Base-by-base conservation (phyloP, 345 rosid species). In the Rhizophora apiculata region DNA sequence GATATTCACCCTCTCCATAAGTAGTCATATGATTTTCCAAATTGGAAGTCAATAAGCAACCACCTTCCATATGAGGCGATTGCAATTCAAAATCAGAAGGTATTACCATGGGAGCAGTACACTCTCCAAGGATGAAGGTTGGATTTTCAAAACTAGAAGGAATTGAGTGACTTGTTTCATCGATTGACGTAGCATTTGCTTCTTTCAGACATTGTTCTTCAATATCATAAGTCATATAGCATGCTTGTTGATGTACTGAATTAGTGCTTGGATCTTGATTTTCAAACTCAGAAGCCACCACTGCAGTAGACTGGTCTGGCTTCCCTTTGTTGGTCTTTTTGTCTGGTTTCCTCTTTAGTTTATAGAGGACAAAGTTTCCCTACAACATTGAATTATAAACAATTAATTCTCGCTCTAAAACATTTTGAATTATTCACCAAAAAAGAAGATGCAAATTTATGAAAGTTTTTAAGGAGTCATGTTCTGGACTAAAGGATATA, bases 301-400 rank as follows among this genome's bases (percentile, higher is more conserved):
- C 2, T 34, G 2, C 63, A 5, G 27, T 0, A 19, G 3, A 5
- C 6, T 52, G 51, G 20, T 58, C 26, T n/a, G 57, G 57, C 53
- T 22, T 58, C 22, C 58, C n/a, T 16, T 31, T 57, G 1, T 2
- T 22, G 2, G 16, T 48, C 8, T 48, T 64, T 57, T 1, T 73
- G 21, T 62, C 58, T 31, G 22, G 20, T 11, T 79, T 83, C 19
- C 36, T 64, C 70, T 36, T 74, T 21, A 85, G 46, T 78, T 76
- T 83, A 30, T 82, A 79, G 24, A 83, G 34, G 32, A 72, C 69
- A 58, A 67, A 71, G 8, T 58, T 15, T 31, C 67, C 69, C 79
- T 76, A 21, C 81, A 78, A 39, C 7, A 19, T 51, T 34, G 62
- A 10, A 52, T 30, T 46, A 34, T 8, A 52, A 32, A 31, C 36